Evolutionary conservation across 495 filamentous ascomycete species (phyloP), one percentile per base, ranked within the genome.

Genomic region (Endocarpon pusillum): DNA sequence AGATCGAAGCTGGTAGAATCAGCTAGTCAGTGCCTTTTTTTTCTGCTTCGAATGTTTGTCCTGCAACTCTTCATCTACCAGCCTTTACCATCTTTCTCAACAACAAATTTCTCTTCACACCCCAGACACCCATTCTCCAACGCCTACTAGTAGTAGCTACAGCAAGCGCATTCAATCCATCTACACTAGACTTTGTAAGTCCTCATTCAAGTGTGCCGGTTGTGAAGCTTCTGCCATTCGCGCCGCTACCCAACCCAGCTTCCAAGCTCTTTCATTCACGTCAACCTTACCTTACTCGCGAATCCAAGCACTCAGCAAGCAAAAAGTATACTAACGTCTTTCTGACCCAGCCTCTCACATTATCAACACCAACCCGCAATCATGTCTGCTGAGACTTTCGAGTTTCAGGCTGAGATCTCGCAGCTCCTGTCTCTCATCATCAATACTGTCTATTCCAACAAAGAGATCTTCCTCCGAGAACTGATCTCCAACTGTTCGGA

Each of bases 331-430:
- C 23, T 25, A 12, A 25, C 12, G 12, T 15, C 32, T n/a, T 3
- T 36, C 22, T 30, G 14, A 33, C 32, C 41, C 37, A 31, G 31
- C 35, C 22, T 9, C 11, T 23, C 20, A 33, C 16, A 33, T 21
- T 19, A 27, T 27, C 36, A 50, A 44, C 43, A 42, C 37, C 21
- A 51, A 16, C 43, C 53, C 54, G 46, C 59, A 64, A 81, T 56
- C 55, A 89, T 91, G 84, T 59, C 85, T 55, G 55, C 53, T 42
- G 80, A 94, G 68, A 91, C 82, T 39, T 94, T 94, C 67, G 85
- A 94, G 76, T 97, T 97, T 69, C 89, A 97, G 75, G 87, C 86
- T 78, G 87, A 94, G 78, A 96, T 96, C 61, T 93, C 84, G 76
- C 89, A 97, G 83, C 81, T 97, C 35, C 80, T 97, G 53, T 84